Base-by-base conservation (phyloP, 169 alveolate species). In the Amoebophrya sp. region DNA sequence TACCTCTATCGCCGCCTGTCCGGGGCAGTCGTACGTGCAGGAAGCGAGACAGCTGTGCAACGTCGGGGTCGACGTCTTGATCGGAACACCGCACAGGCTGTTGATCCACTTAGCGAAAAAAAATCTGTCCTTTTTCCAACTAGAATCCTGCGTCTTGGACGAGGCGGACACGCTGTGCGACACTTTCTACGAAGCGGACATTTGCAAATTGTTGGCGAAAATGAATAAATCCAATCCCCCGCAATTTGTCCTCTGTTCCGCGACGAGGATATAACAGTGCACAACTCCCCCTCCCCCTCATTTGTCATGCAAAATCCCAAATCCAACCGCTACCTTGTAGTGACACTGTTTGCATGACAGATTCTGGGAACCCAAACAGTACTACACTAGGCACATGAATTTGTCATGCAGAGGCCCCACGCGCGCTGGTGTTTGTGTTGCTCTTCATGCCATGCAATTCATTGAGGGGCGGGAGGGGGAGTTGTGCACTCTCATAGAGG, bases 191-290 rank as follows among this genome's bases (percentile, higher is more conserved):
- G 94, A 92, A 55, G 99, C 23, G 96, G 96, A 7, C 96, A 99
- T 23, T 96, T 98, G 55, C 94, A 97, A n/a, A 97, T 99, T 2
- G 97, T 95, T 54, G 96, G 95, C 29, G 32, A 2, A 25, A 7
- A 66, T 66, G 83, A 66, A n/a, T 25, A 66, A 66, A 25, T 18
- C 83, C 35, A 25, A n/a, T 25, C 35, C 83, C 7, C 83, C 83
- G 10, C 83, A 66, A 25, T 0, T 66, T 3, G 83, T 66, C 39
- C 83, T 66, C 32, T 66, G 83, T 25, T 66, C 83, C 83, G 83
- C 83, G 35, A 66, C 83, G 83, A 7, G 83, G 83, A n/a, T n/a
- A n/a, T n/a, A n/a, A n/a, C n/a, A n/a, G n/a, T n/a, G n/a, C n/a
- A n/a, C n/a, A n/a, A n/a, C n/a, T n/a, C n/a, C n/a, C n/a, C n/a